These are phyloP conservation scores for Salvia sclarea DNA, from an alignment of 305 asterid genomes.

Conservation along the genomic window DNA sequence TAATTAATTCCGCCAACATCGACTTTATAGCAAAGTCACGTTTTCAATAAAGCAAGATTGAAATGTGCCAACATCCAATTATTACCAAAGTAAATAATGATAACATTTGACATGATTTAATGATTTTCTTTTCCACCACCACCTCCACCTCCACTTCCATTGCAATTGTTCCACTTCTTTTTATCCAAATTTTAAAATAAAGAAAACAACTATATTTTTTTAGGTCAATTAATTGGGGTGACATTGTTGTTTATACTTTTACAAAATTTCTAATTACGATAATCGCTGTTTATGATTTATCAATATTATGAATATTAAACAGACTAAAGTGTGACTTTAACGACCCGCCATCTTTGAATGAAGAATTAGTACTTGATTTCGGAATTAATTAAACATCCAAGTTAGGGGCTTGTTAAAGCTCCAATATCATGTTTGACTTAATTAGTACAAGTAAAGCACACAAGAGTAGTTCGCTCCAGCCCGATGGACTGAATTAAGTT, in stretches of 20 bases:
- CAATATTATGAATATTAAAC: too few species aligned
- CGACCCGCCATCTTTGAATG: too few species aligned
- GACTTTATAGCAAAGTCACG: background rate
- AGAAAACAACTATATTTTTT: background rate
- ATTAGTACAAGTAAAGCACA: too few species aligned
- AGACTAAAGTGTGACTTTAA: too few species aligned
- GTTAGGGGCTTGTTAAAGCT: too few species aligned
- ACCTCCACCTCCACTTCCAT: constrained; percentile 36
- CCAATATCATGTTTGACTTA: too few species aligned
- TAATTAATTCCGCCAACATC: constrained; percentile 18
- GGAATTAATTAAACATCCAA: too few species aligned
- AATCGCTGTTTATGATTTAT: too few species aligned
- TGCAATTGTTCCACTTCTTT: constrained; percentile 10
- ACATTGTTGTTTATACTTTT: background rate
- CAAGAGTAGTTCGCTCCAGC: too few species aligned
- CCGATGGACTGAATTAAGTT: too few species aligned
- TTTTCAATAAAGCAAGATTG: constrained; percentile 22
- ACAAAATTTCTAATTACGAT: too few species aligned
- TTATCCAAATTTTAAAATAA: constrained; percentile 23
- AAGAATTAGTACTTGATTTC: too few species aligned
- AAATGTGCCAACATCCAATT: constrained; percentile 34
- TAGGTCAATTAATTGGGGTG: constrained; percentile 13
- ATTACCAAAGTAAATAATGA: constrained; percentile 38
- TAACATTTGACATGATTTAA: constrained; percentile 27
- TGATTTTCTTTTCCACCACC: constrained; percentile 34